These are phyloP conservation scores for Aspergillus puulaauensis DNA, from an alignment of 2,329 filamentous ascomycete genomes.

Conservation along the genomic window DNA sequence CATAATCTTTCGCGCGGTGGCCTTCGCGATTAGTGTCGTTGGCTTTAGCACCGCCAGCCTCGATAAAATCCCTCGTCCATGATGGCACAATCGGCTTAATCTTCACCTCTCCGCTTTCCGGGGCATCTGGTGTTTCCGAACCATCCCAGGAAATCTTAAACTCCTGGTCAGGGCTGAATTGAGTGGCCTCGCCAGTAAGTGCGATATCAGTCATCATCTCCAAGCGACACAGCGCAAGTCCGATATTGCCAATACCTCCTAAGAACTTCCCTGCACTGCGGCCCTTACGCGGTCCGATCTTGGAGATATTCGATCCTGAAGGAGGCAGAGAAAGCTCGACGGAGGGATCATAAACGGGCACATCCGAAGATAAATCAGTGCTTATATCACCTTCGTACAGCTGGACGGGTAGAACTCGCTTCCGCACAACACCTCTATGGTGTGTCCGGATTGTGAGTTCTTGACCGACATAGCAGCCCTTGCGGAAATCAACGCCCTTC, in stretches of 20 bases:
- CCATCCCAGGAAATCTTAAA: constrained; percentile 57
- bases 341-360: constrained; percentile 37
- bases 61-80: constrained; percentile 60
- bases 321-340: constrained; percentile 31
- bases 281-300: constrained; percentile 51
- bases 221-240: constrained; percentile 80
- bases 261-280: constrained; percentile 81
- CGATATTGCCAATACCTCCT: constrained; percentile 76
- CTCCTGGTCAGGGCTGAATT: constrained; percentile 60
- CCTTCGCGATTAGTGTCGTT: constrained; percentile 31
- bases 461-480: constrained; percentile 96
- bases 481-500: constrained; percentile 84
- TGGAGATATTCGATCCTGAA: constrained; percentile 53
- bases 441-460: constrained; percentile 94
- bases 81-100: constrained; percentile 80
- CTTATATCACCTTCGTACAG: constrained; percentile 56
- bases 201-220: constrained; percentile 85
- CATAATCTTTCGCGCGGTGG: constrained; percentile 35
- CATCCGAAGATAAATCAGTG: constrained; percentile 50
- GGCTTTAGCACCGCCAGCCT: constrained; percentile 39
- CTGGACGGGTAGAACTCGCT: constrained; percentile 79
- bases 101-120: constrained; percentile 48
- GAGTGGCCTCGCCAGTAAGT: constrained; percentile 65
- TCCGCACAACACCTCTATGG: constrained; percentile 89
- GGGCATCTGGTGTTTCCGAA: constrained; percentile 38